Conservation (phyloP, 352 stramenopile species). For the Phytophthora agathidicida region DNA sequence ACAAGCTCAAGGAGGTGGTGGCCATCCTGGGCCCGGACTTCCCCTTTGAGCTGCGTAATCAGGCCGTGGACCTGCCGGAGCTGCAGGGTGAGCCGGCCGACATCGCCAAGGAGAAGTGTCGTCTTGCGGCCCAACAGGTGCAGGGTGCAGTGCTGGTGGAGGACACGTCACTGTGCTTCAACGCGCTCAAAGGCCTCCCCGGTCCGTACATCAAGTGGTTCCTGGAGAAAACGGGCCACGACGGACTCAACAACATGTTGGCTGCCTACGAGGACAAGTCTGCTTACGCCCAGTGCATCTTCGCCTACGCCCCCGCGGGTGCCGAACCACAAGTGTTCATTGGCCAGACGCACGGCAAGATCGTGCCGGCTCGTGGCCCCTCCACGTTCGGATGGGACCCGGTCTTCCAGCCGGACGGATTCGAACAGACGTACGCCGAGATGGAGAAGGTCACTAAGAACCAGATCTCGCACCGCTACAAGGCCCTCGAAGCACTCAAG, state of each 20-base stretch:
- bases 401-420: constrained; percentile 90
- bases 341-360: constrained; percentile 91
- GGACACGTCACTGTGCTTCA: constrained; percentile 98
- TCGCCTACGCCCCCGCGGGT: constrained; percentile 88
- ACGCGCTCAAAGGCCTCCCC: constrained; percentile 93
- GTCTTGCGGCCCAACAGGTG: constrained; percentile 86
- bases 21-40: constrained; percentile 88
- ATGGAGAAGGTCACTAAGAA: constrained; percentile 93
- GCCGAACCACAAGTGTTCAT: constrained; percentile 93
- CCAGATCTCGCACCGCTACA: constrained; percentile 91
- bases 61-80: constrained; percentile 96
- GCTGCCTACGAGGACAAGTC: constrained; percentile 94
- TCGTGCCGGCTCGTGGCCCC: constrained; percentile 91
- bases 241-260: constrained; percentile 95
- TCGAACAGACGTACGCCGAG: constrained; percentile 88
- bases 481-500: constrained; percentile 74
- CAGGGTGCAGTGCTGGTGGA: constrained; percentile 94
- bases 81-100: constrained; percentile 96
- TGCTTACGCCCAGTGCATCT: constrained; percentile 97
- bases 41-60: constrained; percentile 92
- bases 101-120: constrained; percentile 96
- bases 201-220: constrained; percentile 99
- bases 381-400: constrained; percentile 92
- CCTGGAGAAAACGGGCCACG: constrained; percentile 94
- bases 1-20: constrained; percentile 85